Conservation (phyloP, 352 stramenopile genomes). For the Globisporangium heterothallicum region DNA sequence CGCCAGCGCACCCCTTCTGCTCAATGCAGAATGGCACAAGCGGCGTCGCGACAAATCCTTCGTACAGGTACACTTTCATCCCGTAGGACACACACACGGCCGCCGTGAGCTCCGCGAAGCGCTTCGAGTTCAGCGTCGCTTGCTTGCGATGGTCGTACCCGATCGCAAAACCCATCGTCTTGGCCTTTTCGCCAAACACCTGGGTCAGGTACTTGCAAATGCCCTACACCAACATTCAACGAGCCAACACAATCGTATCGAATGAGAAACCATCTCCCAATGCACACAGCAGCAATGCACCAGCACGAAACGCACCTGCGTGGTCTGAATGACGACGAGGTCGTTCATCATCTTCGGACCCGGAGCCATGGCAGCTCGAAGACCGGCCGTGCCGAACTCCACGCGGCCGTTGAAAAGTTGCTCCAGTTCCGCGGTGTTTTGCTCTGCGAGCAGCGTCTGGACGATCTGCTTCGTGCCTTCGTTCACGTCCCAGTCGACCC, state of each 20-base stretch:
- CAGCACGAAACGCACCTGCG: conserved; percentile 32
- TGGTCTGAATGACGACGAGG: conserved; percentile 89
- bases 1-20: conserved; percentile 70
- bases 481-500: conserved; percentile 86
- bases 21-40: conserved; percentile 89
- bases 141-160: conserved; percentile 88
- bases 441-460: conserved; percentile 47
- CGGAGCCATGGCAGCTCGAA: conserved; percentile 86
- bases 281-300: background rate
- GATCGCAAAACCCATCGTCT: conserved; percentile 79
- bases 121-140: conserved; percentile 77
- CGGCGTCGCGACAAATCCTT: conserved; percentile 93
- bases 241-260: background rate
- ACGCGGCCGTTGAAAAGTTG: conserved; percentile 79
- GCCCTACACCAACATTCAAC: conserved; percentile 41
- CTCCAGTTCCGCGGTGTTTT: conserved; percentile 47
- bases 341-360: conserved; percentile 91
- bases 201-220: conserved; percentile 83
- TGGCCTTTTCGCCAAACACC: conserved; percentile 64
- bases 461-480: conserved; percentile 61
- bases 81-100: conserved; percentile 74
- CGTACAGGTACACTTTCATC: conserved; percentile 89
- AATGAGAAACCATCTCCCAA: too few species aligned
- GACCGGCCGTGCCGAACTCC: conserved; percentile 89
- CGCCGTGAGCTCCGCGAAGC: conserved; percentile 85